Evolutionary conservation across 2,329 filamentous ascomycete genomes (phyloP).

Genomic region (Fusarium foetens): DNA sequence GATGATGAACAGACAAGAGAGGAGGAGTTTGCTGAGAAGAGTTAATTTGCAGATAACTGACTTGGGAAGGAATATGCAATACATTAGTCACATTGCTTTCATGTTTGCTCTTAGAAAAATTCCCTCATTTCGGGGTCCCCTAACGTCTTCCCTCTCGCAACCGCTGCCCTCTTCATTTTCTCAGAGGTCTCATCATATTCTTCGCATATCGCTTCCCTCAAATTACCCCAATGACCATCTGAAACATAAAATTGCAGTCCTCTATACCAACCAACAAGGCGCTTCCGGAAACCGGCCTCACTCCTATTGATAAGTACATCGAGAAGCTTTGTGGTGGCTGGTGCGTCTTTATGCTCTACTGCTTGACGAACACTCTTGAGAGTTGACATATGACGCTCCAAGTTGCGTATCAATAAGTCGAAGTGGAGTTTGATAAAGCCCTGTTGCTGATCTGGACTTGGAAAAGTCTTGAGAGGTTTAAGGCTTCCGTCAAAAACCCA

Average conservation of each 20-base stretch:
- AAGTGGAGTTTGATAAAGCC: constrained; percentile 14
- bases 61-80: too few relatives aligned
- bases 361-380: not conserved
- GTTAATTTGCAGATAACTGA: not conserved
- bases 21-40: not conserved
- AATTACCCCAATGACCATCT: not conserved
- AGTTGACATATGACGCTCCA: not conserved
- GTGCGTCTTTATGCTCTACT: not conserved
- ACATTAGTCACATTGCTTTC: too few relatives aligned
- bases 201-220: not conserved
- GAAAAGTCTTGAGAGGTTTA: too few relatives aligned
- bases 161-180: rapidly evolving
- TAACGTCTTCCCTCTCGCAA: not conserved
- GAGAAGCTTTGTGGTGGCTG: not conserved
- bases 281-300: rapidly evolving
- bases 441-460: not conserved
- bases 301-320: not conserved
- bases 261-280: constrained; percentile 15
- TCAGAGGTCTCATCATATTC: not conserved
- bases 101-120: not conserved
- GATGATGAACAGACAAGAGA: not conserved
- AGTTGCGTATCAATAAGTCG: not conserved
- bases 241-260: constrained; percentile 3
- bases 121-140: not conserved
- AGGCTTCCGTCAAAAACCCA: too few relatives aligned